Evolutionary conservation across 2,329 filamentous ascomycete genomes (phyloP).

Genomic region (Aureobasidium sp.): DNA sequence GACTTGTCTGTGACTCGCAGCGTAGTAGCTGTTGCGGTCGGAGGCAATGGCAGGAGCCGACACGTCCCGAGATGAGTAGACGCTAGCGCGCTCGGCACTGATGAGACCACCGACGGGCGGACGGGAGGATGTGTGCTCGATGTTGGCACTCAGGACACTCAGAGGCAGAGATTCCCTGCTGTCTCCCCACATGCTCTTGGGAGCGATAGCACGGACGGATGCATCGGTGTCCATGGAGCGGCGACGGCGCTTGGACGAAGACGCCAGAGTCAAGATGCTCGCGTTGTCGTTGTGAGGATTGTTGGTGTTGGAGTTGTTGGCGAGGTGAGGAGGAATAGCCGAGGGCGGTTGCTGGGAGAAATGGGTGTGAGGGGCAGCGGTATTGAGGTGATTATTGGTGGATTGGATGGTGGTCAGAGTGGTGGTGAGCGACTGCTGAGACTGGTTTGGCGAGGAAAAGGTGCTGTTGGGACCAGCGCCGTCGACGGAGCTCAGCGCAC

Average conservation of each 20-base stretch:
- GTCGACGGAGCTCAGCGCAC: slow-evolving; percentile 51
- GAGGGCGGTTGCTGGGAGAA: slow-evolving; percentile 17
- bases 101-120: slow-evolving; percentile 49
- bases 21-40: slow-evolving; percentile 77
- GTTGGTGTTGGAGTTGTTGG: slow-evolving; percentile 39
- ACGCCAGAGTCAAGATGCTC: slow-evolving; percentile 76
- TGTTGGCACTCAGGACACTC: slow-evolving; percentile 67
- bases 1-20: slow-evolving; percentile 44
- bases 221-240: slow-evolving; percentile 81
- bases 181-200: slow-evolving; percentile 73
- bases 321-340: slow-evolving; percentile 8
- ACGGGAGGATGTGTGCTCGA: slow-evolving; percentile 43
- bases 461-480: slow-evolving; percentile 62
- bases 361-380: slow-evolving; percentile 22
- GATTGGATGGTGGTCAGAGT: slow-evolving; percentile 84
- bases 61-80: slow-evolving; percentile 51
- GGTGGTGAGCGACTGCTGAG: slow-evolving; percentile 71
- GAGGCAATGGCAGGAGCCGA: slow-evolving; percentile 56
- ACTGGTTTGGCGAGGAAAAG: slow-evolving; percentile 76
- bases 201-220: slow-evolving; percentile 75
- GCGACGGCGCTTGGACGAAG: slow-evolving; percentile 71
- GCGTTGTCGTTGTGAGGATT: slow-evolving; percentile 61
- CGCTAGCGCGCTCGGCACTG: slow-evolving; percentile 63
- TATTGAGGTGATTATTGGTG: slow-evolving; percentile 37
- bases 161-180: slow-evolving; percentile 73